phyloP scores from a whole-genome alignment of 2,329 filamentous ascomycete genomes.

The Parastagonospora nodorum region DNA sequence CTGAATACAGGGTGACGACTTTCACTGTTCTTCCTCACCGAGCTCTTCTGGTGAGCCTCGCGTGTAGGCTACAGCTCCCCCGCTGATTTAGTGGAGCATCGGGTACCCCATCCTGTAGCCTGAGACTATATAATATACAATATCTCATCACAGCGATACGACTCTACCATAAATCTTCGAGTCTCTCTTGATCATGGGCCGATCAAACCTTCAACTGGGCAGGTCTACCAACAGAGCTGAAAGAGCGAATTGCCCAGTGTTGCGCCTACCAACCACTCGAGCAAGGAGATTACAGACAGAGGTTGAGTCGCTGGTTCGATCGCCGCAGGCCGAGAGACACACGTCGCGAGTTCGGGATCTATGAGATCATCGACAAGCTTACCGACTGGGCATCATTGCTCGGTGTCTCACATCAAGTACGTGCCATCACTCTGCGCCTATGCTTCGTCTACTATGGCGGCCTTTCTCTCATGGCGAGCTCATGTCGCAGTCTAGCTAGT shows the following conservation, averaged over 20 bases:
- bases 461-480: slow-evolving; percentile 8
- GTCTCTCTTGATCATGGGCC: neutral
- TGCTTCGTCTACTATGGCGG: slow-evolving; percentile 22
- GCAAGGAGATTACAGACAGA: neutral
- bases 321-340: neutral
- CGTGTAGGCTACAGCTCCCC: too few species aligned
- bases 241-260: slow-evolving; percentile 26
- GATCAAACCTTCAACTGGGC: slow-evolving; percentile 32
- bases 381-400: slow-evolving; percentile 21
- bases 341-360: neutral
- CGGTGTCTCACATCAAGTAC: slow-evolving; percentile 27
- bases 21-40: too few species aligned
- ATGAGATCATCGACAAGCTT: slow-evolving; percentile 24
- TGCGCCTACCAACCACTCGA: slow-evolving; percentile 16
- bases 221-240: slow-evolving; percentile 30
- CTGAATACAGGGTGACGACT: too few species aligned
- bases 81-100: too few species aligned
- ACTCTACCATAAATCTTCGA: too few species aligned
- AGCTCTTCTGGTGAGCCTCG: too few species aligned
- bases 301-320: neutral
- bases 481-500: neutral
- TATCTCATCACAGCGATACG: too few species aligned
- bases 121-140: too few species aligned
- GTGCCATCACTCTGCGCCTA: slow-evolving; percentile 24
- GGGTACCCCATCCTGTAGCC: too few species aligned